Conservation (phyloP, 2,329 filamentous ascomycete species). For the Ophiosphaerella korrae region DNA sequence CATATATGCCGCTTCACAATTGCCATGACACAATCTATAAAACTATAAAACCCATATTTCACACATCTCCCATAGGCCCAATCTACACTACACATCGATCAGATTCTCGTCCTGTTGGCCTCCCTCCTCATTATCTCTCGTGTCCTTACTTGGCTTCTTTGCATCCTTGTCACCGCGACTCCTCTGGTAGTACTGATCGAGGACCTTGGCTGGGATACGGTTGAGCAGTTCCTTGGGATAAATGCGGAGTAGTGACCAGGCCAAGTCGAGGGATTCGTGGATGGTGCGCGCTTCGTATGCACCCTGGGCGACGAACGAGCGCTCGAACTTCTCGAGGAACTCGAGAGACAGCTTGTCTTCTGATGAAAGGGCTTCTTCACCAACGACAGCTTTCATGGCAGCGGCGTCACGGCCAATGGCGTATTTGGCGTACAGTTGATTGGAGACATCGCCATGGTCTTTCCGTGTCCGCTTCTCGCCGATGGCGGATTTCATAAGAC, state of each 20-base stretch:
- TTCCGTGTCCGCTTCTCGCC: conserved; percentile 95
- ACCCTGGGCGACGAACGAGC: conserved; percentile 89
- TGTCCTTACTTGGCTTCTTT: conserved; percentile 48
- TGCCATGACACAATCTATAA: neutral
- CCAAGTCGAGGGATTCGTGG: conserved; percentile 91
- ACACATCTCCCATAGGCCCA: conserved; percentile 6
- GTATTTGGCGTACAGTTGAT: conserved; percentile 99
- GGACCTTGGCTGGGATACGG: conserved; percentile 65
- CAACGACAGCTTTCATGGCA: conserved; percentile 98
- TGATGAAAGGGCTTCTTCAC: conserved; percentile 91
- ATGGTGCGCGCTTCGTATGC: conserved; percentile 91
- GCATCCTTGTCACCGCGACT: conserved; percentile 44
- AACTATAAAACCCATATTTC: conserved; percentile 5
- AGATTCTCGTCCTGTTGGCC: conserved; percentile 44
- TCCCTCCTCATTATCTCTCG: conserved; percentile 49
- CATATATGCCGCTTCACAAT: conserved; percentile 17
- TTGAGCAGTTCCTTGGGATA: conserved; percentile 98
- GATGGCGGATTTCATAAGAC: conserved; percentile 99
- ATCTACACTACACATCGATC: conserved; percentile 47
- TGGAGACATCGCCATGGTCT: conserved; percentile 97
- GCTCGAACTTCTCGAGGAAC: conserved; percentile 98
- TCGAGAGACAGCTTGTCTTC: conserved; percentile 98
- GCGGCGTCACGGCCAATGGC: conserved; percentile 98
- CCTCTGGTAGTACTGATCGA: conserved; percentile 58
- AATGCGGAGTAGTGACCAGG: conserved; percentile 94